Percentiles rank a stretch among this genome's conserved stretches.
Evolutionary conservation across 768 basidiomycete genomes (phyloP).

Genomic region (Paxillus involutus): DNA sequence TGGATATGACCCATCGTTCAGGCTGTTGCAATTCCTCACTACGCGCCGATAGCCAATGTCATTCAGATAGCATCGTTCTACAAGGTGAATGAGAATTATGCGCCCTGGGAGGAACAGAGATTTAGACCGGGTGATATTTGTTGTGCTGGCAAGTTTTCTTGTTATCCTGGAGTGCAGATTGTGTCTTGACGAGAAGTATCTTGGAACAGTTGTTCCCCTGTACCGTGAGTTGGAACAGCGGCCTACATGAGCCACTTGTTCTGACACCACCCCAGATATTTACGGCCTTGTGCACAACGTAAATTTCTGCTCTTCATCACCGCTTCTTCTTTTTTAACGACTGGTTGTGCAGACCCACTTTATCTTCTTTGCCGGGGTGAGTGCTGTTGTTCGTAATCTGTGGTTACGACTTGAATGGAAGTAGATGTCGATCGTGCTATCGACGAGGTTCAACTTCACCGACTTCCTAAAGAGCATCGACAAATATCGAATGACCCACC

Average conservation of each 20-base stretch:
- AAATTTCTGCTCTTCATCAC: constrained; percentile 3
- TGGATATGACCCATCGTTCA: constrained; percentile 10
- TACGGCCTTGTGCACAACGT: constrained; percentile 61
- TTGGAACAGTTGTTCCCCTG: constrained; percentile 46
- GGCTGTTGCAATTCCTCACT: constrained; percentile 58
- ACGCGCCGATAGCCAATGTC: constrained; percentile 52
- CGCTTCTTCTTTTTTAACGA: background rate
- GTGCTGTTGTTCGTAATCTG: constrained; percentile 6
- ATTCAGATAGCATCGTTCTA: constrained; percentile 54
- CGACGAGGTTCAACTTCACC: constrained; percentile 39
- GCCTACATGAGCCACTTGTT: background rate
- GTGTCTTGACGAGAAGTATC: background rate
- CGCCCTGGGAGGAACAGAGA: constrained; percentile 43
- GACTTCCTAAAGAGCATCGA: constrained; percentile 42
- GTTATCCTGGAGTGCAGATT: background rate
- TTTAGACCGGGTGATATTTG: constrained; percentile 58
- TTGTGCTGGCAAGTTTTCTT: constrained; percentile 43
- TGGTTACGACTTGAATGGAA: background rate
- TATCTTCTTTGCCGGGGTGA: constrained; percentile 48
- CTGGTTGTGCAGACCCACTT: constrained; percentile 52
- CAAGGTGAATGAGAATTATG: constrained; percentile 38
- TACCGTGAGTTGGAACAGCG: constrained; percentile 45
- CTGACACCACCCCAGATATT: constrained; percentile 42
- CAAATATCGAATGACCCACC: constrained; percentile 42
- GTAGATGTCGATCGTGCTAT: constrained; percentile 48